phyloP scores from a whole-genome alignment of 148 eudicot genomes.

The Cornus florida region DNA sequence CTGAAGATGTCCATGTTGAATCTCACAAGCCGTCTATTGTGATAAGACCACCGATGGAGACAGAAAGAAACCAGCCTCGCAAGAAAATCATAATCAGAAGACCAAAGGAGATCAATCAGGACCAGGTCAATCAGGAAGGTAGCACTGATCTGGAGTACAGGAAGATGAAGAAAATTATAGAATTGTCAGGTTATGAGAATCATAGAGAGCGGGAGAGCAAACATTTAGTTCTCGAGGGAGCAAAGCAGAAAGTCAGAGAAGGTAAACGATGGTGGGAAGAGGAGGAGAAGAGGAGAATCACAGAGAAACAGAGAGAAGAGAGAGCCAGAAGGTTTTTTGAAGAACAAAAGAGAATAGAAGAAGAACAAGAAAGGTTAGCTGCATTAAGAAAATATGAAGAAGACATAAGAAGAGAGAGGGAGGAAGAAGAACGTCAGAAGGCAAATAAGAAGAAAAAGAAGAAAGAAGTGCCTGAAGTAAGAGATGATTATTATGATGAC shows the following conservation, averaged over 20 bases:
- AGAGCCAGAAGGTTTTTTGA: constrained; percentile 46
- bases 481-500: constrained; percentile 62
- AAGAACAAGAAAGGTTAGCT: constrained; percentile 55
- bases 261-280: constrained; percentile 65
- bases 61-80: constrained; percentile 51
- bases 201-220: constrained; percentile 36
- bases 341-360: constrained; percentile 49
- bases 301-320: constrained; percentile 57
- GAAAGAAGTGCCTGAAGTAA: constrained; percentile 44
- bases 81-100: constrained; percentile 75
- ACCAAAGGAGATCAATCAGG: constrained; percentile 69
- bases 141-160: constrained; percentile 48
- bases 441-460: constrained; percentile 77
- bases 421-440: constrained; percentile 70
- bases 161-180: constrained; percentile 74
- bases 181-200: constrained; percentile 53
- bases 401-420: constrained; percentile 69
- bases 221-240: constrained; percentile 38
- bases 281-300: constrained; percentile 64
- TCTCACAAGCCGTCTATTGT: constrained; percentile 60
- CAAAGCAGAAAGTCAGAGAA: constrained; percentile 47
- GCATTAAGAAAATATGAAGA: constrained; percentile 66
- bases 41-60: constrained; percentile 81
- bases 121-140: constrained; percentile 59
- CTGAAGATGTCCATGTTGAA: constrained; percentile 60